These are phyloP conservation scores for Cyberlindnera mrakii DNA, from an alignment of 805 yeast genomes.

Conservation along the genomic window DNA sequence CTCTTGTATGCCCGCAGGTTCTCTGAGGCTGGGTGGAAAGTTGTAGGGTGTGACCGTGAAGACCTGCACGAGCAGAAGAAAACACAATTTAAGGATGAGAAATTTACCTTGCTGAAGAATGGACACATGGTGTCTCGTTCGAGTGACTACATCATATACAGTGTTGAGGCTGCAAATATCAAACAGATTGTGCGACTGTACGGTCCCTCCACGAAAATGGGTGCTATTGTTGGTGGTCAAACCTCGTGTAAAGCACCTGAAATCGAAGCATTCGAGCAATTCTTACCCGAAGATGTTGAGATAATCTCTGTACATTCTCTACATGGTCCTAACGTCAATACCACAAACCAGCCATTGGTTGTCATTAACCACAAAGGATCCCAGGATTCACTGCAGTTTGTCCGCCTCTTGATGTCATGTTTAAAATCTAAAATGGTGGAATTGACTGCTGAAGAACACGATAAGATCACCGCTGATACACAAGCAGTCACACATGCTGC, in stretches of 20 bases:
- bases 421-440: conserved; percentile 72
- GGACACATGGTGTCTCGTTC: conserved; percentile 81
- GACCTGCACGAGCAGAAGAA: conserved; percentile 45
- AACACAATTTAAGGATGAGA: conserved; percentile 33
- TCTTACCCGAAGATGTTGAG: conserved; percentile 71
- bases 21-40: conserved; percentile 80
- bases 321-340: conserved; percentile 88
- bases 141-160: conserved; percentile 80
- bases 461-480: conserved; percentile 93
- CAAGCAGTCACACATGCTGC: conserved; percentile 99
- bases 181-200: conserved; percentile 63
- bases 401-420: conserved; percentile 61
- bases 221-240: conserved; percentile 96
- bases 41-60: conserved; percentile 82
- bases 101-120: conserved; percentile 56
- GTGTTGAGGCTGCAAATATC: conserved; percentile 89
- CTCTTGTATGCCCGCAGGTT: conserved; percentile 74
- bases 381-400: conserved; percentile 47
- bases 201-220: conserved; percentile 83
- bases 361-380: conserved; percentile 68
- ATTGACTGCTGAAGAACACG: conserved; percentile 84
- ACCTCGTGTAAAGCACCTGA: conserved; percentile 94
- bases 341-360: conserved; percentile 91
- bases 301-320: conserved; percentile 86
- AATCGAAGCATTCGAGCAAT: conserved; percentile 72